Conservation (phyloP, 306 rosid genomes). For the Vigna nakashimae region DNA sequence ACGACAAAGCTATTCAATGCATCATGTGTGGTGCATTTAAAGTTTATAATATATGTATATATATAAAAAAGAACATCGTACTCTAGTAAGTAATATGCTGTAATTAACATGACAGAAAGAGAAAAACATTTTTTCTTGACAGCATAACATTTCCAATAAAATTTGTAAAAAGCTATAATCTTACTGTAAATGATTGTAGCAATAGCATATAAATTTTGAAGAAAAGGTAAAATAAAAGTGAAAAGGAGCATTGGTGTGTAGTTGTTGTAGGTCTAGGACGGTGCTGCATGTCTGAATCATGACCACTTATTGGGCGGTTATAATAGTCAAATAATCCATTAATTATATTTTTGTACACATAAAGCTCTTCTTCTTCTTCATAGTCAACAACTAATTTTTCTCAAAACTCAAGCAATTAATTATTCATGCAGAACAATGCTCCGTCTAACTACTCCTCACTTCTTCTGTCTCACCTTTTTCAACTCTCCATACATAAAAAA, state of each 20-base stretch:
- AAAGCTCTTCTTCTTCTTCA: constrained; percentile 2
- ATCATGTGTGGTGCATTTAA: too few species aligned
- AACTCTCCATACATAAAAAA: background rate
- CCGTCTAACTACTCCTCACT: background rate
- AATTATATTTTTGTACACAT: background rate
- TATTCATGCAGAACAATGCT: background rate
- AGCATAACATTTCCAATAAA: background rate
- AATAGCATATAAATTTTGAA: background rate
- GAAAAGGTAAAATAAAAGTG: background rate
- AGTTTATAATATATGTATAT: too few species aligned
- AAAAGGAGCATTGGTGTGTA: background rate
- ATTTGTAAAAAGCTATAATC: background rate
- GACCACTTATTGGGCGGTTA: constrained; percentile 6
- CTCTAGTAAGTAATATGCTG: too few species aligned
- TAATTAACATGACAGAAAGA: too few species aligned
- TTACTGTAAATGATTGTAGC: background rate
- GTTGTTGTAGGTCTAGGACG: constrained; percentile 1
- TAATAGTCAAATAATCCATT: constrained; percentile 32
- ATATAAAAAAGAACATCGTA: too few species aligned
- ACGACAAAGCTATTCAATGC: too few species aligned
- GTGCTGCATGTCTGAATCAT: constrained; percentile 32
- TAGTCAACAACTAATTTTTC: constrained; percentile 19
- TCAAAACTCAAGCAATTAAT: constrained; percentile 1
- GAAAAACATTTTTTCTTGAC: too few species aligned
- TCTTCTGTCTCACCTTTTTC: background rate